phyloP scores from a whole-genome alignment of 495 filamentous ascomycete genomes.

The Staphylotrichum longicolle region DNA sequence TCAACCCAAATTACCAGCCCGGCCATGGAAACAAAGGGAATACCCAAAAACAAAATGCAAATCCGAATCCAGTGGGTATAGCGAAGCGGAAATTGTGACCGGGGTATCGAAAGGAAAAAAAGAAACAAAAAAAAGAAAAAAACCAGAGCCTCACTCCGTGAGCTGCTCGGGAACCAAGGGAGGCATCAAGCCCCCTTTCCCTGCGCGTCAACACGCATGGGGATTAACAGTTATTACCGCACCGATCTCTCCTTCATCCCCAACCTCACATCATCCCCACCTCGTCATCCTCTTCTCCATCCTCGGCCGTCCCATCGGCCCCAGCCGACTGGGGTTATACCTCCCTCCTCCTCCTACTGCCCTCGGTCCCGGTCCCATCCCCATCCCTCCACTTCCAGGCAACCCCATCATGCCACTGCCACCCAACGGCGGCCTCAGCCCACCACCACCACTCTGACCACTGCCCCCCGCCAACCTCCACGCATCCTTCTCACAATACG shows the following conservation, averaged over 20 bases:
- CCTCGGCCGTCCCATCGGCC: slow-evolving; percentile 33
- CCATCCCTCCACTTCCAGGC: slow-evolving; percentile 12
- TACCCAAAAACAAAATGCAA: background rate
- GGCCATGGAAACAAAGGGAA: slow-evolving; percentile 7
- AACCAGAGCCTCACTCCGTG: slow-evolving; percentile 17
- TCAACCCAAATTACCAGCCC: slow-evolving; percentile 1
- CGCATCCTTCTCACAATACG: slow-evolving; percentile 86
- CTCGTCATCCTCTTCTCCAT: slow-evolving; percentile 77
- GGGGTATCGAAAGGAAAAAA: slow-evolving; percentile 15
- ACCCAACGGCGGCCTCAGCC: background rate
- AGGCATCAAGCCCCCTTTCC: slow-evolving; percentile 16
- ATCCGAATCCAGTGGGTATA: slow-evolving; percentile 20
- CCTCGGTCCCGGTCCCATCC: too few species aligned
- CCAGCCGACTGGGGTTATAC: slow-evolving; percentile 21
- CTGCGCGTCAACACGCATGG: slow-evolving; percentile 8
- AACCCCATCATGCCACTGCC: slow-evolving; percentile 1
- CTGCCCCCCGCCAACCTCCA: slow-evolving; percentile 50
- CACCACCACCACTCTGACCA: slow-evolving; percentile 17
- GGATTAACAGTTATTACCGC: background rate
- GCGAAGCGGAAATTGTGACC: slow-evolving; percentile 11
- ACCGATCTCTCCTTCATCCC: background rate
- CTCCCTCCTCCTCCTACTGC: background rate
- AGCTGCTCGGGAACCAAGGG: background rate
- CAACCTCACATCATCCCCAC: slow-evolving; percentile 71
- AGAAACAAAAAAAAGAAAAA: background rate